These are phyloP conservation scores for Colletotrichum graminicola DNA, from an alignment of 2,329 filamentous ascomycete genomes.

Conservation along the genomic window DNA sequence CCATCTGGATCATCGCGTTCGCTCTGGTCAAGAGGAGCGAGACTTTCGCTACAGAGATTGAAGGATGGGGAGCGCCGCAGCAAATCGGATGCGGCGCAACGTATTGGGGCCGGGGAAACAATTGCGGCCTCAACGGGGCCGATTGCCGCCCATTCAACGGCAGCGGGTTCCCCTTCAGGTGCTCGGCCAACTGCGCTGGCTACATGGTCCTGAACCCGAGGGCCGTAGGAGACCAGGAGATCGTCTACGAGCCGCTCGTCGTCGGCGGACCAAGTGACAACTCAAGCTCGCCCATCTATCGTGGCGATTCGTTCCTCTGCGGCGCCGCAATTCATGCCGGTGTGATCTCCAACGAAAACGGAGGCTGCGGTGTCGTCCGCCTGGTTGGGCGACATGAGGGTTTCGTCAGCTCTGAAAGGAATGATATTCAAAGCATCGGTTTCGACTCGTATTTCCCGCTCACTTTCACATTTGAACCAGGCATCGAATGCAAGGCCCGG, in stretches of 20 bases:
- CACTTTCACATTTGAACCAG: slow-evolving; percentile 80
- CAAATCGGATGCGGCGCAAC: slow-evolving; percentile 75
- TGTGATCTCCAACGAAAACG: slow-evolving; percentile 76
- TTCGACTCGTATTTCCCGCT: slow-evolving; percentile 94
- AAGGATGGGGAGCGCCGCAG: slow-evolving; percentile 74
- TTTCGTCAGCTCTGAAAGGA: slow-evolving; percentile 73
- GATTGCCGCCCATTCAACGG: slow-evolving; percentile 81
- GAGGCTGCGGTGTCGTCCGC: slow-evolving; percentile 85
- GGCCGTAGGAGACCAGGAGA: slow-evolving; percentile 78
- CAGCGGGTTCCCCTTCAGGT: slow-evolving; percentile 78
- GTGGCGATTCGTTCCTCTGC: slow-evolving; percentile 91
- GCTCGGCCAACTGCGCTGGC: slow-evolving; percentile 77
- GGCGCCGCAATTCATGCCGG: slow-evolving; percentile 87
- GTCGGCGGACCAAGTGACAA: slow-evolving; percentile 72
- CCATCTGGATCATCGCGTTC: slow-evolving; percentile 78
- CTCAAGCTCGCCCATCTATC: slow-evolving; percentile 71
- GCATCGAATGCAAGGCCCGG: slow-evolving; percentile 74
- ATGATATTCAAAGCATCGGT: slow-evolving; percentile 80
- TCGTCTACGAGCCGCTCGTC: slow-evolving; percentile 74
- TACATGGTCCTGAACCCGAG: slow-evolving; percentile 77
- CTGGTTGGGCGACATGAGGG: slow-evolving; percentile 76
- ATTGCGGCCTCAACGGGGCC: slow-evolving; percentile 80
- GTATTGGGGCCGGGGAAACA: slow-evolving; percentile 79
- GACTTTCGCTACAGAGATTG: slow-evolving; percentile 69
- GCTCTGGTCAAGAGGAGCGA: slow-evolving; percentile 75